phyloP scores from a whole-genome alignment of 2,329 filamentous ascomycete species.

The Ophiosphaerella herpotricha region DNA sequence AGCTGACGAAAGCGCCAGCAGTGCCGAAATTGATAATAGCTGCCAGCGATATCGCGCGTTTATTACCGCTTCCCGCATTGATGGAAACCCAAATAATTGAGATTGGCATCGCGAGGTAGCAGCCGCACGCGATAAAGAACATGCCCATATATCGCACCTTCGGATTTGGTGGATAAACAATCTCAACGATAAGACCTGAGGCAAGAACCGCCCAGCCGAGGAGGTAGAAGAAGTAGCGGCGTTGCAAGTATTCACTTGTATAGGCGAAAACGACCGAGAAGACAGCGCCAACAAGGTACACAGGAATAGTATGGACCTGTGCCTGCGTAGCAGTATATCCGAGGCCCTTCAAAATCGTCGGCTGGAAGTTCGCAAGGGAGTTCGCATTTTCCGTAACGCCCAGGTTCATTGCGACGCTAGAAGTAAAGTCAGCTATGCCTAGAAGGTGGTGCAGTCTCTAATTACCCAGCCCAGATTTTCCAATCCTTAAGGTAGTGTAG shows the following conservation, averaged over 20 bases:
- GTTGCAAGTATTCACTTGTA: constrained; percentile 28
- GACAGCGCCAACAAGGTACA: constrained; percentile 37
- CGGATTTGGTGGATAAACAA: constrained; percentile 41
- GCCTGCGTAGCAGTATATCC: constrained; percentile 41
- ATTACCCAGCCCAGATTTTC: constrained; percentile 61
- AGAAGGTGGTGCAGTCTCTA: constrained; percentile 40
- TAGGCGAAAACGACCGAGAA: constrained; percentile 38
- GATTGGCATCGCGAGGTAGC: constrained; percentile 61
- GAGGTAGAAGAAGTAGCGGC: constrained; percentile 38
- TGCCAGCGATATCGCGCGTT: constrained; percentile 25
- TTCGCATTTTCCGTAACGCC: constrained; percentile 40
- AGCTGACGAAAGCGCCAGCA: constrained; percentile 60
- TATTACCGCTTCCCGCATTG: constrained; percentile 46
- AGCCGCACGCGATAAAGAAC: constrained; percentile 59
- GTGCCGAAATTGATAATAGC: constrained; percentile 52
- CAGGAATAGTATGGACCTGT: constrained; percentile 43
- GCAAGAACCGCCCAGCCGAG: constrained; percentile 46
- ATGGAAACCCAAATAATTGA: constrained; percentile 63
- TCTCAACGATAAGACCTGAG: constrained; percentile 56
- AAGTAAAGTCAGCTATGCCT: background rate
- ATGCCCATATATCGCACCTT: constrained; percentile 58
- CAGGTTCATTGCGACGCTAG: constrained; percentile 32
- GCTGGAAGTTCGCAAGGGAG: constrained; percentile 39
- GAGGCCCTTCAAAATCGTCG: constrained; percentile 43
- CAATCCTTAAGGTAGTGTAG: constrained; percentile 52